These are phyloP conservation scores for Hanseniaspora meyeri DNA, from an alignment of 805 yeast species.

Conservation along the genomic window DNA sequence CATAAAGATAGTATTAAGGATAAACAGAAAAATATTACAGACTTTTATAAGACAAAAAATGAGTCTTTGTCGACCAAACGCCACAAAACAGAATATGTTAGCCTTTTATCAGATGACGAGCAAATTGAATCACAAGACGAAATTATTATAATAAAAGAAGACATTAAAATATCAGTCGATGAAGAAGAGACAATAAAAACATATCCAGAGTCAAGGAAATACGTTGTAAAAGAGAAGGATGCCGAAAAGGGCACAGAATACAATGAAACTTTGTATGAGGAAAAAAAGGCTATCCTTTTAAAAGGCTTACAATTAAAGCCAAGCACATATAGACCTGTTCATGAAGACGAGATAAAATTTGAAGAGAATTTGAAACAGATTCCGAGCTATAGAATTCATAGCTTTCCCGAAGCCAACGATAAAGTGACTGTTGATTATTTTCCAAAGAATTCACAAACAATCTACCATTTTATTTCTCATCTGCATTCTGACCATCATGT, in stretches of 20 bases:
- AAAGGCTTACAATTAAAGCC: not conserved
- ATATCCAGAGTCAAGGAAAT: not conserved
- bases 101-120: not conserved
- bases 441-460: conserved; percentile 32
- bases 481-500: conserved; percentile 93
- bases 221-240: not conserved
- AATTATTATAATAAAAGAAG: not conserved
- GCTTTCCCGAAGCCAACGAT: not conserved
- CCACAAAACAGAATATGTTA: not conserved
- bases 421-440: conserved; percentile 27
- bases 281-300: not conserved
- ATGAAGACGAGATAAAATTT: not conserved
- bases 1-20: not conserved
- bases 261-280: not conserved
- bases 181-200: not conserved
- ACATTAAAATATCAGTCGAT: not conserved
- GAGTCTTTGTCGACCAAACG: too few relatives aligned
- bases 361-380: not conserved
- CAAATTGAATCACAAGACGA: not conserved
- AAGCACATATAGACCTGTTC: not conserved
- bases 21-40: not conserved
- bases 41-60: not conserved
- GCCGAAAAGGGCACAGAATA: not conserved
- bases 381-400: conserved; percentile 5
- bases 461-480: conserved; percentile 57